These are phyloP conservation scores for Chlorella sp. DNA, from an alignment of 139 green algal genomes.

Conservation along the genomic window DNA sequence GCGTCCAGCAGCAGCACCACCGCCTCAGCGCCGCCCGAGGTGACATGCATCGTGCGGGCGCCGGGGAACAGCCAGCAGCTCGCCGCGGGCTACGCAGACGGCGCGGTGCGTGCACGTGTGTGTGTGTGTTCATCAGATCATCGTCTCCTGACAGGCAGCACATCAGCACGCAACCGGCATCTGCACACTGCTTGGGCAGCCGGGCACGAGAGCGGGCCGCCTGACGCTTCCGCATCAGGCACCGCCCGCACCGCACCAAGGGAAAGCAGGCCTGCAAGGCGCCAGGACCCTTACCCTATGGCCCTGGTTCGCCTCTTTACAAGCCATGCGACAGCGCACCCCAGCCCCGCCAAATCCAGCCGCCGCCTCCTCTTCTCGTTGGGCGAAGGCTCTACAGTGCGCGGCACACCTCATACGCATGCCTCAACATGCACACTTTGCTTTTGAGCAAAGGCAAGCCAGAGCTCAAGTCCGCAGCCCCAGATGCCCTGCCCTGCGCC, in stretches of 20 bases:
- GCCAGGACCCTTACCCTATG: no score
- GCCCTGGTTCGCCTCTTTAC: no score
- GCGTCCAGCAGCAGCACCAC: constrained; percentile 29
- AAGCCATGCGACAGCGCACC: no score
- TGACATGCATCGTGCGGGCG: constrained; percentile 59
- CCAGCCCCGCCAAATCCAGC: constrained; percentile 5
- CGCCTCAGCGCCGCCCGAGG: constrained; percentile 43
- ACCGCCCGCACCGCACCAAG: no score
- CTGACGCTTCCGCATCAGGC: no score
- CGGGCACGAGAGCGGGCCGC: no score
- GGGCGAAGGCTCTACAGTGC: constrained; percentile 11
- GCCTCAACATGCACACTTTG: no score
- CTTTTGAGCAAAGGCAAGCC: no score
- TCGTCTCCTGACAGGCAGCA: not conserved
- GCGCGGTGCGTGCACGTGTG: constrained; percentile 44
- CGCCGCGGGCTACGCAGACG: constrained; percentile 76
- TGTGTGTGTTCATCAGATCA: no score
- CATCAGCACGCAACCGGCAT: not conserved
- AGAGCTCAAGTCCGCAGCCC: no score
- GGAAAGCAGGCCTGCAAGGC: no score
- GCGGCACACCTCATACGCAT: not conserved
- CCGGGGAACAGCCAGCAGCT: constrained; percentile 39
- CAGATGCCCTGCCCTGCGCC: no score
- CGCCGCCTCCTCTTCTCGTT: not conserved
- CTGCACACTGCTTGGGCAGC: not conserved